These are phyloP conservation scores for Diplocarpon rosae DNA, from an alignment of 2,329 filamentous ascomycete genomes.

Conservation along the genomic window DNA sequence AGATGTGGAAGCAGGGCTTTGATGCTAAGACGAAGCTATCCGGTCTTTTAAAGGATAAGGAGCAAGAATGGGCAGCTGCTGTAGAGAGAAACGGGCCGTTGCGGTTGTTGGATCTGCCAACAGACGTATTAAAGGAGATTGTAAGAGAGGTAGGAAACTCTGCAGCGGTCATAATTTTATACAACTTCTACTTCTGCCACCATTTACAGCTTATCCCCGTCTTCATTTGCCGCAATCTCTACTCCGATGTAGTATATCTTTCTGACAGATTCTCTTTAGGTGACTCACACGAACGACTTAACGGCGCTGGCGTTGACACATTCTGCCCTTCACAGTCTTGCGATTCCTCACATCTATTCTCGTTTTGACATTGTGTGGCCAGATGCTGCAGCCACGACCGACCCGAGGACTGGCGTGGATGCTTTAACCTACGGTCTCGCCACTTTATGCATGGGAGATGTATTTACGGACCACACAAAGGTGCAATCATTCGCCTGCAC, in stretches of 20 bases:
- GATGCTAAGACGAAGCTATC: conserved; percentile 27
- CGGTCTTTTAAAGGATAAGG: conserved; percentile 43
- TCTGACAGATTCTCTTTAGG: conserved; percentile 32
- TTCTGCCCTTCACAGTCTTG: conserved; percentile 63
- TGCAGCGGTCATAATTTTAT: background rate
- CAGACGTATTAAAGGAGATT: conserved; percentile 69
- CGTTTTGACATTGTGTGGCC: conserved; percentile 86
- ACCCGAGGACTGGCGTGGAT: conserved; percentile 64
- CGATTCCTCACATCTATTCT: conserved; percentile 71
- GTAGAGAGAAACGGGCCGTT: conserved; percentile 46
- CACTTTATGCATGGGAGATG: conserved; percentile 64
- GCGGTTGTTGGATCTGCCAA: conserved; percentile 60
- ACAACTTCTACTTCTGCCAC: background rate
- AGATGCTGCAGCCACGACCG: conserved; percentile 51
- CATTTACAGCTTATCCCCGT: background rate
- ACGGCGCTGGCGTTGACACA: conserved; percentile 68
- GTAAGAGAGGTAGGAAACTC: conserved; percentile 55
- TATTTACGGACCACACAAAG: conserved; percentile 32
- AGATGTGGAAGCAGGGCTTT: conserved; percentile 13
- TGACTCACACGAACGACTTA: conserved; percentile 73
- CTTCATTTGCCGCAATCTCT: too few species aligned
- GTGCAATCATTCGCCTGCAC: conserved; percentile 22
- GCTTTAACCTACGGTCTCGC: conserved; percentile 73
- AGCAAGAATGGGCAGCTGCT: conserved; percentile 57
- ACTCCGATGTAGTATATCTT: too few species aligned